Base-by-base conservation (phyloP, 2,329 filamentous ascomycete genomes). In the Rhynchosporium graminicola region DNA sequence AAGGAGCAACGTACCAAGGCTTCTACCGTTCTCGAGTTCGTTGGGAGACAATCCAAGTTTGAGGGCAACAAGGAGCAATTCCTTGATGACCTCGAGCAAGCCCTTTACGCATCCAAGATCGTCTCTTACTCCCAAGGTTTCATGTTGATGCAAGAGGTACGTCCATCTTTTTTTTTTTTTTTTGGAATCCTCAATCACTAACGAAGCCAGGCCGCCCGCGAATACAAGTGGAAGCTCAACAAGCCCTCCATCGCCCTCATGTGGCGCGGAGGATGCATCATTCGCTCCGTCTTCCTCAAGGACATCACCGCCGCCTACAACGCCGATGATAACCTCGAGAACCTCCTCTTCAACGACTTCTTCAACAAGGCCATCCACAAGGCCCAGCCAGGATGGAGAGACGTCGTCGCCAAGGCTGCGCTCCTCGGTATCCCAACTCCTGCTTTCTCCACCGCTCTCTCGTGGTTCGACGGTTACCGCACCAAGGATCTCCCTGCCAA, bases 191-290 rank as follows among this genome's bases (percentile, higher is more conserved):
- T 42, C 15, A 29, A 56, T 33, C 52, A 29, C 76, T 67, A 75
- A 70, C 59, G 46, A 46, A 60, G 68, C 63, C 71, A 95, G 91
- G 94, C 95, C 72, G 95, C 94, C 79, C 92, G 89, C 80, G 91
- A 98, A 79, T 99, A 96, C 83, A 80, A 81, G 73, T 99, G 95
- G 95, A 97, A 97, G 87, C 89, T 99, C 73, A 97, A 99, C 90
- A 98, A 98, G 90, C 95, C 95, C 70, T 97, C 96, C 74, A 99
- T 99, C 76, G 95, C 95, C 73, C 90, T 99, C 77, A 99, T 99
- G 95, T 99, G 95, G 95, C 92, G 95, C 78, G 95, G 95, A 82
- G 95, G 95, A 73, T 99, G 95, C 87, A 99, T 99, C 75, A 99
- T 99, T 82, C 94, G 95, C 79, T 98, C 95, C 70, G 95, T 99